Base-by-base conservation (phyloP, 768 basidiomycete species). In the Suillus luteus region DNA sequence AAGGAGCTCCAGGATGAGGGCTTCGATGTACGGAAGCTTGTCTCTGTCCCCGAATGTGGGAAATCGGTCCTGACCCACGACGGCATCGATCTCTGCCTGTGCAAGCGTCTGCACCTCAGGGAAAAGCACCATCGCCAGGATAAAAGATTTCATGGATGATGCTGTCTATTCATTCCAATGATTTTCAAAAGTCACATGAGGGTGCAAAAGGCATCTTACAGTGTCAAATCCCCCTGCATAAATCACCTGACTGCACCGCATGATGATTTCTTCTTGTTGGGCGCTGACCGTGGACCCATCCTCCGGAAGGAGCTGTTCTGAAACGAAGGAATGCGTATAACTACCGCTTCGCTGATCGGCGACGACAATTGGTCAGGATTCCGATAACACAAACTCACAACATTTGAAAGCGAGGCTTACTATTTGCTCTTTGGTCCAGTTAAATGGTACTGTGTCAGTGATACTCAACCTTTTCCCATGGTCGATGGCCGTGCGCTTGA, bases 51-150 rank as follows among this genome's bases (percentile, higher is more conserved):
- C 54, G 19, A 72, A 73, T 1, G 67, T 70, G 5, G 73, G 72
- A 31, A 72, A 48, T 52, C 49, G 58, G 12, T 64, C 60, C 4
- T 48, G 40, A 9, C 75, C 76, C 8, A 76, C 66, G 1, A 77
- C 68, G 0, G 55, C 19, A 40, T 73, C 73, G 11, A 77, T 61
- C 48, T 77, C 74, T 46, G 62, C 62, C 55, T 72, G 73, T 0
- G 67, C 74, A 49, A 65, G 73, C 48, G 62, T 64, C 68, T 72
- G 65, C n/a, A 70, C 68, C 3, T 48, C 58, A 4, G 75, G 76
- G 51, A 69, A 65, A 49, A 73, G 66, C 19, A 66, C 67, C 75
- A 75, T 76, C 1, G 70, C 75, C 24, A 75, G 69, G 24, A 65
- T 66, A 44, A 72, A 69, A 7, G 22, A 44, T 8, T 3, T 35